Base-by-base conservation (phyloP, 1,284 basidiomycete genomes). In the Tetrapyrgos nigripes region DNA sequence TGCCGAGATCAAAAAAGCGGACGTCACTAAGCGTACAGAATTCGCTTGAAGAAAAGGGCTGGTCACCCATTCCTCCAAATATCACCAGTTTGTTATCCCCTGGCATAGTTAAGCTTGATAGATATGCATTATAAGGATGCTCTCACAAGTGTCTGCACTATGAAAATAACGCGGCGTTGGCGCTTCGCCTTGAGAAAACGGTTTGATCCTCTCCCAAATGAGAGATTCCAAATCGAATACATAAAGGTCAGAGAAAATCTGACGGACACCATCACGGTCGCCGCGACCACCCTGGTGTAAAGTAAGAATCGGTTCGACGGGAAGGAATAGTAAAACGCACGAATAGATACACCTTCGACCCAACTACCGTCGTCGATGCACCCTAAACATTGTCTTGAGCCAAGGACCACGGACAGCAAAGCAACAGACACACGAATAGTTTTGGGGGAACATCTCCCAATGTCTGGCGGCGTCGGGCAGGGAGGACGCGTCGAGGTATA, bases 11-110 rank as follows among this genome's bases (percentile, higher is more conserved):
- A 71, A 93, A 94, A 68, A 96, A 86, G 59, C 92, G 89, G 48
- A 96, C 87, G 69, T 96, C 94, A 67, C 89, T 90, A 60, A 96
- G 79, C 10, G 96, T 94, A 64, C 85, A 90, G 51, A 89, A 83
- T 65, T 88, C 92, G 65, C 91, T 88, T 3, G 86, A 82, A 65
- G 87, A 83, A 58, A 87, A 84, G 1, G 85, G 83, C 61, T 86
- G 81, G 71, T 92, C 90, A 62, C 91, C 91, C 93, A 97, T 97
- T 19, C 96, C 95, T 24, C 95, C 95, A 69, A 97, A 97, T 55
- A 96, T 82, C 58, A 97, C 88, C 53, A 98, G 81, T 68, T 93
- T 88, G 72, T 92, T 88, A 68, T 91, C 87, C 93, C 92, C 92
- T 94, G 66, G 6, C 50, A 50, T 58, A 10, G 58, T 53, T 64